Evolutionary conservation across 805 yeast species (phyloP).

Genomic region (Yamadazyma sp.): DNA sequence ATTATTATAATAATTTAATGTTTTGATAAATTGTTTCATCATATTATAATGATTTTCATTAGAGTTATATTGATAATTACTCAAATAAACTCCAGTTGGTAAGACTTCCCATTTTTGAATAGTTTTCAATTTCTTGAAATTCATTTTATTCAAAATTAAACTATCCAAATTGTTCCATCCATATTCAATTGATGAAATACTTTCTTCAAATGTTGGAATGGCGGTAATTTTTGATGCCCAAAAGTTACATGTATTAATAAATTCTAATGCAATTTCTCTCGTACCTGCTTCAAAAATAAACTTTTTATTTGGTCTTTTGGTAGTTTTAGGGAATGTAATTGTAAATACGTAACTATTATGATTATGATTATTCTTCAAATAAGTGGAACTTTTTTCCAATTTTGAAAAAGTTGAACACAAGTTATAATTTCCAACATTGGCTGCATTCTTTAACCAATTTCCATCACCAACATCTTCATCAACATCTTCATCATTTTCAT

Average conservation of each 20-base stretch:
- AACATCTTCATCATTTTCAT: conserved; percentile 12
- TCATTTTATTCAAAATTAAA: conserved; percentile 23
- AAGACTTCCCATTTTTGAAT: conserved; percentile 44
- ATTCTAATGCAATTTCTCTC: conserved; percentile 62
- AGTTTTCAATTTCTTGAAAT: conserved; percentile 29
- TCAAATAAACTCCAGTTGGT: conserved; percentile 40
- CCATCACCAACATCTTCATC: conserved; percentile 52
- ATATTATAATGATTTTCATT: conserved; percentile 33
- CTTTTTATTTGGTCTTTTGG: conserved; percentile 33
- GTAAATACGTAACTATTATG: conserved; percentile 42
- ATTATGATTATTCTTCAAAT: conserved; percentile 9
- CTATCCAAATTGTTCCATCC: conserved; percentile 63
- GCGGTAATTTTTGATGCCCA: conserved; percentile 88
- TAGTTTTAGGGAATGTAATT: conserved; percentile 49
- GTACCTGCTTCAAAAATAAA: conserved; percentile 67
- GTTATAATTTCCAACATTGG: conserved; percentile 50
- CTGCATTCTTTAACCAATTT: conserved; percentile 66
- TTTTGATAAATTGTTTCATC: conserved; percentile 43
- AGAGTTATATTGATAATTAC: conserved; percentile 26
- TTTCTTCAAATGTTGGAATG: conserved; percentile 66
- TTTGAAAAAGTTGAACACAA: conserved; percentile 52
- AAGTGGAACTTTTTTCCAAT: conserved; percentile 22
- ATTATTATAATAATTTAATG: conserved; percentile 39
- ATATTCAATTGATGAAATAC: conserved; percentile 73
- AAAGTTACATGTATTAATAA: conserved; percentile 75